Percentiles rank a stretch among this genome's conserved stretches.
phyloP scores from a whole-genome alignment of 805 yeast species.

The Ogataea methanolica region DNA sequence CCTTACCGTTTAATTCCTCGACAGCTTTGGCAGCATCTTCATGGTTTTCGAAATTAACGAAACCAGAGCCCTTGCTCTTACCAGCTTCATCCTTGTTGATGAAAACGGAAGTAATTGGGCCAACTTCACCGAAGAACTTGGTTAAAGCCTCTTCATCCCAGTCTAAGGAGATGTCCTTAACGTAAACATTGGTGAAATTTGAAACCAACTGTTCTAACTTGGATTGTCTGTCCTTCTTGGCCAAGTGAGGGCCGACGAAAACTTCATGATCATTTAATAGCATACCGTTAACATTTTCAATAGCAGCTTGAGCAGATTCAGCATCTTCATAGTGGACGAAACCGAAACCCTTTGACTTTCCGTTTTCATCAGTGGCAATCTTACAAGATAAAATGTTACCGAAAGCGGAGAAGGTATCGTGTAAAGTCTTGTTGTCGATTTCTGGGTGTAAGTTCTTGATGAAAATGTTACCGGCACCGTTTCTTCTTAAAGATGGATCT shows the following conservation, averaged over 20 bases:
- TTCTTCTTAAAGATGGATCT: constrained; percentile 92
- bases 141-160: constrained; percentile 67
- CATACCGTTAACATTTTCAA: constrained; percentile 98
- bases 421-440: constrained; percentile 97
- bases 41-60: constrained; percentile 86
- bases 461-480: constrained; percentile 94
- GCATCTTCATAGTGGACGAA: constrained; percentile 94
- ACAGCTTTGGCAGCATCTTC: constrained; percentile 88
- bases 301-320: constrained; percentile 91
- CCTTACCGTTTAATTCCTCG: constrained; percentile 84
- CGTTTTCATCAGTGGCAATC: constrained; percentile 91
- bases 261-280: constrained; percentile 93
- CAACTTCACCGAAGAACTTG: constrained; percentile 67
- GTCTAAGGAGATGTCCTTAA: constrained; percentile 79
- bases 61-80: constrained; percentile 93
- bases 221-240: constrained; percentile 91
- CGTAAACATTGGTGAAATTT: constrained; percentile 93
- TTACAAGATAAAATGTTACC: constrained; percentile 95
- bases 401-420: constrained; percentile 95
- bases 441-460: constrained; percentile 98
- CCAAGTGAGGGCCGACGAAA: constrained; percentile 88
- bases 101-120: constrained; percentile 78
- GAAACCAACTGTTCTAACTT: constrained; percentile 87
- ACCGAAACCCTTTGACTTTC: constrained; percentile 93
- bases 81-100: constrained; percentile 80